Evolutionary conservation across 495 filamentous ascomycete genomes (phyloP).

Genomic region (Aspergillus incahuasiensis): DNA sequence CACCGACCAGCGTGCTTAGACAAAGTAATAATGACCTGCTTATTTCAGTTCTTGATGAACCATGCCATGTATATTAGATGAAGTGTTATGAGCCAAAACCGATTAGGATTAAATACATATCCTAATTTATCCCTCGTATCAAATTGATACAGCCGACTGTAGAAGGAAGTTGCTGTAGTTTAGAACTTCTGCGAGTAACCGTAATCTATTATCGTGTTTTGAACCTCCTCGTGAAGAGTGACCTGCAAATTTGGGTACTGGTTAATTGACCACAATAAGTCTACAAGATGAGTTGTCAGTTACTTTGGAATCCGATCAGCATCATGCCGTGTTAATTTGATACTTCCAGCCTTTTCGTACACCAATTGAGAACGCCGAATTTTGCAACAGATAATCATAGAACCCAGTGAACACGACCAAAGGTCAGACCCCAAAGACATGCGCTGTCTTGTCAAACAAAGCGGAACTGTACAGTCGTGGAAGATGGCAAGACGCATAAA

Average conservation of each 20-base stretch:
- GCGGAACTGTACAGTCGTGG: slow-evolving; percentile 44
- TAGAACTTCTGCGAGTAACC: not conserved
- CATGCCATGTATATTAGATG: slow-evolving; percentile 20
- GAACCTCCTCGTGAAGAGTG: not conserved
- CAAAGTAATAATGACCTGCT: not conserved
- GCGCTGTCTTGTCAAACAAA: slow-evolving; percentile 40
- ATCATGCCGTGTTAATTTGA: slow-evolving; percentile 26
- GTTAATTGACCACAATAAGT: too few relatives aligned
- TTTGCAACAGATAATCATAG: slow-evolving; percentile 40
- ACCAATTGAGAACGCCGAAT: slow-evolving; percentile 43
- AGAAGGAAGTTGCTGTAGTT: too few relatives aligned
- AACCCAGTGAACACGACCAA: slow-evolving; percentile 31
- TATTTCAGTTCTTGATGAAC: slow-evolving; percentile 1
- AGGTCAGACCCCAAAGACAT: slow-evolving; percentile 46
- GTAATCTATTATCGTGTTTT: not conserved
- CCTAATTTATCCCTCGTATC: too few relatives aligned
- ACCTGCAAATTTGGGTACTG: not conserved
- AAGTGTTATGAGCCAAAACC: slow-evolving; percentile 13
- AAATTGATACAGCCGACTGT: too few relatives aligned
- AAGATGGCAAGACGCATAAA: slow-evolving; percentile 31
- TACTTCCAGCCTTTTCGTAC: slow-evolving; percentile 44
- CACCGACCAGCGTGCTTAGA: slow-evolving; percentile 40
- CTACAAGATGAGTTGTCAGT: too few relatives aligned
- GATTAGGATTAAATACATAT: not conserved
- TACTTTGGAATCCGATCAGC: slow-evolving; percentile 10